A percentile compares a stretch with the other conserved stretches of the same genome.
phyloP scores from a whole-genome alignment of 352 stramenopile species.

The Plasmopara muralis region DNA sequence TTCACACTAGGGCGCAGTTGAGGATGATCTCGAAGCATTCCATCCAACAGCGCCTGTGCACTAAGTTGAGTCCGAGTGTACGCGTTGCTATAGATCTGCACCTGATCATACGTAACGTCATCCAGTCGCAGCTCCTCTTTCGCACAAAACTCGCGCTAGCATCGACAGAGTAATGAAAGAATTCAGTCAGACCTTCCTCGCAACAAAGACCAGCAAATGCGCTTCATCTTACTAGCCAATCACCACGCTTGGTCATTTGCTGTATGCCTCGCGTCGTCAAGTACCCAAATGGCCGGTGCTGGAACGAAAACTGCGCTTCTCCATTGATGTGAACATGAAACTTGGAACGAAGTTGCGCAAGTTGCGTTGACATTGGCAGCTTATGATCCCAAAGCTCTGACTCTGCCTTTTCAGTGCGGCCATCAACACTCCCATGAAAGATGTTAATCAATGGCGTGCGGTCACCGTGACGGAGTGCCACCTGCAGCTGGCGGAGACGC shows the following conservation, averaged over 20 bases:
- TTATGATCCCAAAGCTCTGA: constrained; percentile 33
- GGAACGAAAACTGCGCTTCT: constrained; percentile 25
- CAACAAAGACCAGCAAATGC: no score
- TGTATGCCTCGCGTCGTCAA: constrained; percentile 55
- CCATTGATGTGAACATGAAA: constrained; percentile 20
- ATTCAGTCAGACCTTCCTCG: no score
- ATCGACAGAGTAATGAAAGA: neutral
- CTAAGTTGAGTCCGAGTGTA: constrained; percentile 80
- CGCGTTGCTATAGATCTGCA: constrained; percentile 61
- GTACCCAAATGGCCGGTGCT: constrained; percentile 60
- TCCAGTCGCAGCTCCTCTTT: constrained; percentile 39
- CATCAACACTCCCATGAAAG: constrained; percentile 28
- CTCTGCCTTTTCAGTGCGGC: constrained; percentile 32
- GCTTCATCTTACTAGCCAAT: constrained; percentile 31
- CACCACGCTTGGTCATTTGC: constrained; percentile 56
- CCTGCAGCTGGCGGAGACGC: constrained; percentile 65
- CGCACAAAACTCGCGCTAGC: constrained; percentile 35
- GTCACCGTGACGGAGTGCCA: constrained; percentile 76
- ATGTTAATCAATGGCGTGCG: constrained; percentile 72
- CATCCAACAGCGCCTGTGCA: constrained; percentile 51
- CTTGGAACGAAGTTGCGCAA: constrained; percentile 28
- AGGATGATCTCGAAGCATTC: constrained; percentile 33
- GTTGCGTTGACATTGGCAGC: constrained; percentile 34
- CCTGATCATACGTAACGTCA: constrained; percentile 22
- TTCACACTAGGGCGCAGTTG: constrained; percentile 35